Percentiles rank a stretch among this genome's conserved stretches.
Conservation (phyloP, 495 filamentous ascomycete genomes). For the Aspergillus saccharolyticus region DNA sequence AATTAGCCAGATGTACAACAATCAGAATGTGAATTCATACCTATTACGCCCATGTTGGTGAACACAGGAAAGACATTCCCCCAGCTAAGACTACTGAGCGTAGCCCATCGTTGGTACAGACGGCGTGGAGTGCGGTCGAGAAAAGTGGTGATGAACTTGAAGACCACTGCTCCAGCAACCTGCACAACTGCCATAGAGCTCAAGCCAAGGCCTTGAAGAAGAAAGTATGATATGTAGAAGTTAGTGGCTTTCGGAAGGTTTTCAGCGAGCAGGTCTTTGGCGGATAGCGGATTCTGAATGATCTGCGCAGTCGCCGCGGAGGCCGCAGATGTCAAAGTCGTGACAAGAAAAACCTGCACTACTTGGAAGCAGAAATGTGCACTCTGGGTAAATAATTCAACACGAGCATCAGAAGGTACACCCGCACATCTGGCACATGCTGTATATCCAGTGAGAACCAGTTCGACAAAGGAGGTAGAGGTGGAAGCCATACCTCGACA, state of each 20-base stretch:
- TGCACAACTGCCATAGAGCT: conserved; percentile 68
- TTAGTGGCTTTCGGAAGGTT: conserved; percentile 78
- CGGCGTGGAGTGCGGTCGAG: conserved; percentile 60
- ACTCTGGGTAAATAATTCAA: conserved; percentile 83
- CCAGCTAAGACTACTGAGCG: conserved; percentile 62
- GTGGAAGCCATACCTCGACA: conserved; percentile 56
- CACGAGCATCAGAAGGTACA: conserved; percentile 66
- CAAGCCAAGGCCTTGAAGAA: conserved; percentile 77
- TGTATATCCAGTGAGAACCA: conserved; percentile 24
- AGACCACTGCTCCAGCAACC: conserved; percentile 65
- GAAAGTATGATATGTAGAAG: conserved; percentile 89
- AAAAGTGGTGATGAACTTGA: conserved; percentile 66
- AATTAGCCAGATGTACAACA: background rate
- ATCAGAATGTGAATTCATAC: conserved; percentile 18
- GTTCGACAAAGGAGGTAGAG: background rate
- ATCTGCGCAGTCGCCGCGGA: conserved; percentile 63
- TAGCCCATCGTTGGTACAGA: conserved; percentile 58
- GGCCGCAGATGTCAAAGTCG: conserved; percentile 69
- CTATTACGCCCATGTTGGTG: conserved; percentile 83
- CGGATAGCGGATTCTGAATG: conserved; percentile 54
- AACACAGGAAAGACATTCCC: conserved; percentile 82
- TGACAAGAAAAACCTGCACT: conserved; percentile 82
- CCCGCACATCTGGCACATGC: conserved; percentile 70
- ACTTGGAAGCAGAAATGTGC: conserved; percentile 91
- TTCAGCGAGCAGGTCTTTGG: conserved; percentile 60